Base-by-base conservation (phyloP, 805 yeast species). In the Pichia nakasei region DNA sequence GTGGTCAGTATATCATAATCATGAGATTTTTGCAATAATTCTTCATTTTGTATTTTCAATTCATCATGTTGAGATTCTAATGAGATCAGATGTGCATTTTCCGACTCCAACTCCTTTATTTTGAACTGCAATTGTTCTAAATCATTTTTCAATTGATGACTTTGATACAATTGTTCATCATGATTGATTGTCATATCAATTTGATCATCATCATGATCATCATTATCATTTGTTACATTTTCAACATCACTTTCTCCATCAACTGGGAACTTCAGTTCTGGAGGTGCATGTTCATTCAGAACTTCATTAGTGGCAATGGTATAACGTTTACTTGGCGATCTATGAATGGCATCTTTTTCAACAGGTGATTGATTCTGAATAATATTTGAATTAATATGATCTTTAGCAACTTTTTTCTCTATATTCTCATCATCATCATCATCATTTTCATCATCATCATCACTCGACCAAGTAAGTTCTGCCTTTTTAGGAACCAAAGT, bases 401-500 rank as follows among this genome's bases (percentile, higher is more conserved):
- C 13, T 7, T 35, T n/a, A n/a, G n/a, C n/a, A n/a, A n/a, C 18
- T 3, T 26, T 8, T 5, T 32, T 32, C 8, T 1, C 2, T 17
- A 12, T 5, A 2, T 36, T 13, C 20, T 11, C 17, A 13, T n/a
- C 31, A 35, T 18, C 12, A 9, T 47, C 22, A 43, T 59, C 26
- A 1, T 57, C 64, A 9, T 61, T 72, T 1, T 69, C 75, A 3
- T 76, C 85, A 39, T 82, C 93, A 48, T 83, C 95, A 51, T 83
- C 95, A 43, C 88, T 82, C 15, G 91, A 82, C 88, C 96, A 93
- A 4, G 89, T 80, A 58, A 91, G 70, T 36, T 82, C 78, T 0
- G 96, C 85, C 59, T 84, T 86, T 22, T 82, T 75, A 0, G 97
- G 96, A n/a, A 84, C 77, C 4, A 91, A 81, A 4, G 82, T 78